Conservation (phyloP, 352 stramenopile genomes). For the Plasmopara muralis region DNA sequence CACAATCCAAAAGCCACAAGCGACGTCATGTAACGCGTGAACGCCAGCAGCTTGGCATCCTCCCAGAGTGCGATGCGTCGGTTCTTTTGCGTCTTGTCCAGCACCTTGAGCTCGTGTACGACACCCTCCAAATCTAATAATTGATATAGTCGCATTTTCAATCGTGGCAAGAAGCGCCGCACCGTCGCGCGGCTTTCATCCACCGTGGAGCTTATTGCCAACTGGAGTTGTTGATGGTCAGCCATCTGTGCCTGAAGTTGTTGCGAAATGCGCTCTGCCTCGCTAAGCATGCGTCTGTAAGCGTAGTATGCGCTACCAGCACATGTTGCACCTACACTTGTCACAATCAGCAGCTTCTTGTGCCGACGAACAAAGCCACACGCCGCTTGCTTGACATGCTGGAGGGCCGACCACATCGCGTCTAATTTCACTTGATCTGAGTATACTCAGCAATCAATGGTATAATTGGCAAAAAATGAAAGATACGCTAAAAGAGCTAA, state of each 20-base stretch:
- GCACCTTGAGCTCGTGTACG: constrained; percentile 63
- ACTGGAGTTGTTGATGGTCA: constrained; percentile 68
- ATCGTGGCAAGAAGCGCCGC: constrained; percentile 60
- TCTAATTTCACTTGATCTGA: neutral
- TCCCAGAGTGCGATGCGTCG: constrained; percentile 66
- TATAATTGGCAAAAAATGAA: constrained; percentile 7
- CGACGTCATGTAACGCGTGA: constrained; percentile 70
- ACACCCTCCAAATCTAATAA: constrained; percentile 63
- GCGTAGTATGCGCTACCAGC: constrained; percentile 58
- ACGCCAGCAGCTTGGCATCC: constrained; percentile 56
- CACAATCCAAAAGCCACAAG: constrained; percentile 69
- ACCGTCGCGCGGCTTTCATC: constrained; percentile 72
- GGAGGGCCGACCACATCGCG: constrained; percentile 71
- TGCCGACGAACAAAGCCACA: constrained; percentile 64
- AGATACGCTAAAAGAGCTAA: neutral
- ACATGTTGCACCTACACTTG: constrained; percentile 42
- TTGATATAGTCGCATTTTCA: constrained; percentile 54
- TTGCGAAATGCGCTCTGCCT: constrained; percentile 62
- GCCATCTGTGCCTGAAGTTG: constrained; percentile 68
- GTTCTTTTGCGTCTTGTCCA: constrained; percentile 58
- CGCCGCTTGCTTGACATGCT: constrained; percentile 40
- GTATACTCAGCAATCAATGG: too few species aligned
- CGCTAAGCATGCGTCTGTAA: constrained; percentile 53
- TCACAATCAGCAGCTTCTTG: constrained; percentile 52
- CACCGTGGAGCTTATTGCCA: constrained; percentile 59